These are phyloP conservation scores for Sporothrix pseudoabietina DNA, from an alignment of 2,329 filamentous ascomycete species.

Conservation along the genomic window DNA sequence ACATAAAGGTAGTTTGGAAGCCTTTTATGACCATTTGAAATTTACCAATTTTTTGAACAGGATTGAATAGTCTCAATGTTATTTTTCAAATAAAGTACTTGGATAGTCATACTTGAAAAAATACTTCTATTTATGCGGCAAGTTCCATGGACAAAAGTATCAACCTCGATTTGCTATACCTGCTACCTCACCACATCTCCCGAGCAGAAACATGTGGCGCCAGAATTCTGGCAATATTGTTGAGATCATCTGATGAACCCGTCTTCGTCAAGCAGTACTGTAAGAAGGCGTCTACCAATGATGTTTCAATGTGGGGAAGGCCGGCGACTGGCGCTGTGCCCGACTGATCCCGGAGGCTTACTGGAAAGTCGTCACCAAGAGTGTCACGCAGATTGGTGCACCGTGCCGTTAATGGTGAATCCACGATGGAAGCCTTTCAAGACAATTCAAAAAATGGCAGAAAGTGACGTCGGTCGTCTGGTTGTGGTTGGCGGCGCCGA, in stretches of 20 bases:
- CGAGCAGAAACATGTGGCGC: not conserved
- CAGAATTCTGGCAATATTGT: not conserved
- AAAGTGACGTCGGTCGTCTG: not conserved
- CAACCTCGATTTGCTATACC: not conserved
- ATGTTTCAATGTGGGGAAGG: not conserved
- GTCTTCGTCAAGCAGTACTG: not conserved
- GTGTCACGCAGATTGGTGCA: not conserved
- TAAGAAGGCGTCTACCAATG: not conserved
- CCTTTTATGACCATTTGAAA: too few species aligned
- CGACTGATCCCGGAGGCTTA: not conserved
- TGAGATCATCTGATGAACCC: not conserved
- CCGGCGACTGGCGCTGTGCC: not conserved
- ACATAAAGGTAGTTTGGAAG: not conserved
- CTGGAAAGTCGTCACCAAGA: not conserved
- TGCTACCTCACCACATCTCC: not conserved
- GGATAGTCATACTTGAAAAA: too few species aligned
- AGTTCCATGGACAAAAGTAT: too few species aligned
- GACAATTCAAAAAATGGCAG: not conserved
- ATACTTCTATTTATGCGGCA: not conserved
- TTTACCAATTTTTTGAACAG: too few species aligned
- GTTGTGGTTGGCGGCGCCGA: slow-evolving; percentile 6
- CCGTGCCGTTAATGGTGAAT: not conserved
- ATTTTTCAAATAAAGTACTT: not conserved
- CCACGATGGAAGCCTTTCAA: not conserved
- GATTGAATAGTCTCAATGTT: not conserved